phyloP scores from a whole-genome alignment of 2,329 filamentous ascomycete species.

The Paraphoma chrysanthemicola region DNA sequence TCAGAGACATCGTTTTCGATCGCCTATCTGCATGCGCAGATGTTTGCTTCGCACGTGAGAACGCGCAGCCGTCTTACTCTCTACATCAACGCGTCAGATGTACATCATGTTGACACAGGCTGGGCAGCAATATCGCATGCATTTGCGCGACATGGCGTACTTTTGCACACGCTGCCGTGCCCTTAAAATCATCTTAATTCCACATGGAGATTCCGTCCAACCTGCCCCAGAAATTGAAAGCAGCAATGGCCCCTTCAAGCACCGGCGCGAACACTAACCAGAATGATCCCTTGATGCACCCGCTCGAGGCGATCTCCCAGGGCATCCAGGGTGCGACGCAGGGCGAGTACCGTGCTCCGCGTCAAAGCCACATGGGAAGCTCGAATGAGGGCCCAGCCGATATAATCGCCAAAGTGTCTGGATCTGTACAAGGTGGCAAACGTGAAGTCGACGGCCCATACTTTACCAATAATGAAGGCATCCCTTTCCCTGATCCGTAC shows the following conservation, averaged over 20 bases:
- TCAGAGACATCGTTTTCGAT: neutral
- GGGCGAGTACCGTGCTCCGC: conserved; percentile 47
- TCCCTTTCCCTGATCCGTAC: conserved; percentile 58
- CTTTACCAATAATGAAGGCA: conserved; percentile 63
- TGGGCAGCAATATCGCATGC: neutral
- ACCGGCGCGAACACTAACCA: conserved; percentile 41
- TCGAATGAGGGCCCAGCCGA: conserved; percentile 62
- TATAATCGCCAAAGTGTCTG: conserved; percentile 60
- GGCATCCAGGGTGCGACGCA: conserved; percentile 49
- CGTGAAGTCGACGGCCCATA: conserved; percentile 58
- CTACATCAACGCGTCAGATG: conserved; percentile 20
- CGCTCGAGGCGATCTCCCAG: conserved; percentile 50
- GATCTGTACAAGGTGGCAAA: conserved; percentile 54
- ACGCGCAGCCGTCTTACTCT: conserved; percentile 2
- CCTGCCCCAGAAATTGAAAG: conserved; percentile 16
- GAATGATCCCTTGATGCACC: conserved; percentile 46
- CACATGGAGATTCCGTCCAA: conserved; percentile 25
- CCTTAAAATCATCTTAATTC: conserved; percentile 11
- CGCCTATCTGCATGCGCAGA: neutral
- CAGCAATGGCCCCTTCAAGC: conserved; percentile 27
- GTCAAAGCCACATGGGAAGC: conserved; percentile 48
- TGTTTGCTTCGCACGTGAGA: conserved; percentile 4
- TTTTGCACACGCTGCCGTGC: neutral
- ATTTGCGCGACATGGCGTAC: conserved; percentile 12
- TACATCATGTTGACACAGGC: conserved; percentile 26